Evolutionary conservation across 805 yeast genomes (phyloP), one percentile per base, ranked within the genome.

Genomic region (Ascoidea tarda): DNA sequence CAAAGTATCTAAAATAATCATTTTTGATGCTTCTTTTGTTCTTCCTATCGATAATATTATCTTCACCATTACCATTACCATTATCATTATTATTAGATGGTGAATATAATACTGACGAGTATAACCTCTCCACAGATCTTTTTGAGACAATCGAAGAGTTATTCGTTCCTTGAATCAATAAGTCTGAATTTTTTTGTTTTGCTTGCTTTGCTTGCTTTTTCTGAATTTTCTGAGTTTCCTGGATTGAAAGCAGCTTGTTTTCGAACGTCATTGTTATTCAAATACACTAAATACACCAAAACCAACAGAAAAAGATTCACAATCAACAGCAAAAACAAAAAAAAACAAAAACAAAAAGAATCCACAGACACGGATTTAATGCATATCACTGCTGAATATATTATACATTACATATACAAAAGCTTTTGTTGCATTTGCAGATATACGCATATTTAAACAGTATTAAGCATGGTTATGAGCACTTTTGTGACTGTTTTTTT

Each of bases 111-210:
- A 61, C 59, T 0, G 63, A 53, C 12, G 68, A 61, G 57, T 82
- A 86, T 8, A 84, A 66, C 58, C 73, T 68, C 59, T 87, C 95
- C 1, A 84, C 95, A 0, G 93, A 84, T 56, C 93, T 66, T 59
- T 86, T 86, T 2, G 93, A 84, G 1, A 84, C 89, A 50, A 87
- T 86, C 0, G 95, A 86, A 6, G 88, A 84, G 59, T 82, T 84
- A 61, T 87, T 86, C 2, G 95, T 86, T 3, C 87, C 89, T 65
- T 86, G 95, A n/a, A 86, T 81, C 33, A 83, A 82, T 38, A 79
- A 65, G 63, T 83, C 89, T 44, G 78, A 77, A 59, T 73, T 77
- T 31, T 70, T 68, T 57, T 73, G 74, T 46, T 73, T 69, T 45
- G 82, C 63, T 46, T 62, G 62, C 53, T 73, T 69, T 45, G 82